phyloP scores from a whole-genome alignment of 1,284 basidiomycete genomes.

The Boletus calvinii region DNA sequence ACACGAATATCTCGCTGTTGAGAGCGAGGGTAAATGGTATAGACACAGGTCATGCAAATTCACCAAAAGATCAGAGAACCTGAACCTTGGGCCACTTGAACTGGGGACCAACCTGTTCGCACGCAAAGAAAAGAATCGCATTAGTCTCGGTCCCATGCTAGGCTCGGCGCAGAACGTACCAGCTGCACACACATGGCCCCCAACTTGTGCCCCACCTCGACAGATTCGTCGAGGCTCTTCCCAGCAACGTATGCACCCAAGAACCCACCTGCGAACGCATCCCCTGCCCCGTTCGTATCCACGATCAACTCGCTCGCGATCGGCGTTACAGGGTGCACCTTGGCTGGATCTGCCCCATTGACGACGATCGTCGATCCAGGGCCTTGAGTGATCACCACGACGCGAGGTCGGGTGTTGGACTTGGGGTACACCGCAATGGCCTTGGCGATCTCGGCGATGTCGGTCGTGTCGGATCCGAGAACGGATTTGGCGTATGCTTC shows the following conservation, averaged over 20 bases:
- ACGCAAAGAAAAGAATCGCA: background rate
- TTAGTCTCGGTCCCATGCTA: background rate
- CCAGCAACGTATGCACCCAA: constrained; percentile 83
- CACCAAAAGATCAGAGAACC: constrained; percentile 47
- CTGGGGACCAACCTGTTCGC: constrained; percentile 65
- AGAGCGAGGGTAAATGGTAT: constrained; percentile 35
- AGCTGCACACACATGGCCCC: constrained; percentile 88
- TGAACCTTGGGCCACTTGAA: constrained; percentile 78
- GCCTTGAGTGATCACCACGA: constrained; percentile 93
- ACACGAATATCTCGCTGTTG: constrained; percentile 41
- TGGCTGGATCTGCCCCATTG: constrained; percentile 54
- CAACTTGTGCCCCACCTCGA: constrained; percentile 88
- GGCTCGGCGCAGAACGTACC: constrained; percentile 44
- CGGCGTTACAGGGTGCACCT: constrained; percentile 62
- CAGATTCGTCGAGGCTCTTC: constrained; percentile 76
- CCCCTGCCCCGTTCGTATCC: constrained; percentile 99
- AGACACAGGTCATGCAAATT: background rate
- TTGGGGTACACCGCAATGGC: constrained; percentile 71
- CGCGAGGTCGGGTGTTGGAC: constrained; percentile 73
- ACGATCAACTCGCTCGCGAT: constrained; percentile 76
- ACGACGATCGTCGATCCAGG: constrained; percentile 81
- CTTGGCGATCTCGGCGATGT: constrained; percentile 70
- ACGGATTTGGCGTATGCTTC: constrained; percentile 80
- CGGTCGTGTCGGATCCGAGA: constrained; percentile 54
- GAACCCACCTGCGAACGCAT: constrained; percentile 98